Percentiles rank a stretch among this genome's conserved stretches.
Conservation (phyloP, 805 yeast species). For the Torulaspora maleeae region DNA sequence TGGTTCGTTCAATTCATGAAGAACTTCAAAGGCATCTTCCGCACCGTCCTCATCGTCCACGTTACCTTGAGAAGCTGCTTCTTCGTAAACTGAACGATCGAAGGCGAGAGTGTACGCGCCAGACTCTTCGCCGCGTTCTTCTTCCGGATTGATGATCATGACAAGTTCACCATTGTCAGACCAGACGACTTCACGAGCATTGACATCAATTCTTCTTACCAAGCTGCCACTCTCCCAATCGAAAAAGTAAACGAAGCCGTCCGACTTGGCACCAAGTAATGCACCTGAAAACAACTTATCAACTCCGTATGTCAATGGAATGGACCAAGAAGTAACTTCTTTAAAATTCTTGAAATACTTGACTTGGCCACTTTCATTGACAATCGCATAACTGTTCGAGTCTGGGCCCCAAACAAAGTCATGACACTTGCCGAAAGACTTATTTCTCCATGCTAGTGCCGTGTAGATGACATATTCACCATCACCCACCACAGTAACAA, state of each 20-base stretch:
- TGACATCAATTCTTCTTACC: constrained; percentile 86
- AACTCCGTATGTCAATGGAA: constrained; percentile 65
- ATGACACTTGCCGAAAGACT: constrained; percentile 81
- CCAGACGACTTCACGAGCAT: constrained; percentile 80
- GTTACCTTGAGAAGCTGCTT: constrained; percentile 53
- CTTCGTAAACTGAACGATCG: constrained; percentile 61
- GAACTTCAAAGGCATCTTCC: constrained; percentile 78
- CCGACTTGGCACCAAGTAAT: constrained; percentile 78
- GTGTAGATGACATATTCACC: constrained; percentile 96
- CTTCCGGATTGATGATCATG: constrained; percentile 61
- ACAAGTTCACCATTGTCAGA: constrained; percentile 88
- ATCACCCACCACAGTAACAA: constrained; percentile 95
- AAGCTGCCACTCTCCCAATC: constrained; percentile 89
- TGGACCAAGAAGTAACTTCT: constrained; percentile 58
- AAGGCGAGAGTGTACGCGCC: constrained; percentile 74
- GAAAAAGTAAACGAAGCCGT: constrained; percentile 79
- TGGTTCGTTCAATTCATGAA: constrained; percentile 74
- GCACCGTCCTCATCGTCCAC: constrained; percentile 81
- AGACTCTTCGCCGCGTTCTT: constrained; percentile 30
- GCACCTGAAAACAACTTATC: constrained; percentile 86
- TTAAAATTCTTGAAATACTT: constrained; percentile 80
- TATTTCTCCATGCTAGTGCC: constrained; percentile 97
- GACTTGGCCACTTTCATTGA: constrained; percentile 62
- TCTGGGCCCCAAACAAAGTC: constrained; percentile 96
- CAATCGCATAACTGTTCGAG: constrained; percentile 78